Evolutionary conservation across 306 rosid species (phyloP), one percentile per base, ranked within the genome.

Genomic region (Psophocarpus tetragonolobus): DNA sequence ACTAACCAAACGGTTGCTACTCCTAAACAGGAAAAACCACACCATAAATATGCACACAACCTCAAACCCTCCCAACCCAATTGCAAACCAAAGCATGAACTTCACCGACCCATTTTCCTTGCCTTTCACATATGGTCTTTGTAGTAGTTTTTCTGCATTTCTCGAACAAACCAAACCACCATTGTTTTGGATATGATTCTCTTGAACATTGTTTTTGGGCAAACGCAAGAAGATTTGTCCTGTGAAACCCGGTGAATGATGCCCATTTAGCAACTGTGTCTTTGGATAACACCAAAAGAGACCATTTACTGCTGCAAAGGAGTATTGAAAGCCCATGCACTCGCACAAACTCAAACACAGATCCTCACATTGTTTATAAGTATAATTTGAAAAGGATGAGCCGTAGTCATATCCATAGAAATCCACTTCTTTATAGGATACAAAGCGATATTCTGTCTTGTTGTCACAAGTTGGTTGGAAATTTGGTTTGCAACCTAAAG

Each of bases 21-120:
- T 64, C 26, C 75, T 80, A 15, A 65, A 24, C 4, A 73, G 11
- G 11, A 32, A 65, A 80, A 18, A 65, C 75, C 74, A 73, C 18
- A 67, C 73, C 39, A 65, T 1, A 5, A 51, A 30, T 14, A 80
- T 18, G 41, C 68, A 45, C 54, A 70, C n/a, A 0, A 48, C 42
- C 56, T 79, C 78, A 35, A 79, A 14, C 21, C 18, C 57, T 51
- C 83, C 83, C 15, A 60, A 47, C 3, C 78, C 78, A 4, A 29
- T 5, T 0, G 75, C 83, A 62, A 85, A 62, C 85, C 83, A 77
- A 1, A 84, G 80, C 57, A 84, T 30, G 68, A 76, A 81, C 39
- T 58, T 84, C 47, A 84, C 70, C 26, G n/a, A 47, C 1, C 50
- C 62, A 27, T n/a, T 20, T 75, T 51, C 85, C 69, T 45, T 72